Evolutionary conservation across 306 rosid species (phyloP).

Genomic region (Luffa acutangula): DNA sequence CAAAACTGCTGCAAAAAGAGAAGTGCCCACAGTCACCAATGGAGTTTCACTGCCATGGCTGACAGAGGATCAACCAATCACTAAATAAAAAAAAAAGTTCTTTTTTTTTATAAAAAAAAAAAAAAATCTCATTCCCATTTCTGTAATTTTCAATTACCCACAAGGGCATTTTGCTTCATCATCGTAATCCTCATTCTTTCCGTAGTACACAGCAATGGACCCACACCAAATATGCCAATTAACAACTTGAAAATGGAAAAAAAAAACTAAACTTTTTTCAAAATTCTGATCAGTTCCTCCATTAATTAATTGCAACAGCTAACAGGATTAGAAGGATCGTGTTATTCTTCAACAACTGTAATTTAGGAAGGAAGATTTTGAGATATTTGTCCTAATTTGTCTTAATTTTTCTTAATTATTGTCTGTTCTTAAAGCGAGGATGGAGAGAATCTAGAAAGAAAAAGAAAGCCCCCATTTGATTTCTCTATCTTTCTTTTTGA

Average conservation of each 20-base stretch:
- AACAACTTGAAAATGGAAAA: not conserved
- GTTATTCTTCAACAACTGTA: not conserved
- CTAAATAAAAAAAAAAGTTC: not conserved
- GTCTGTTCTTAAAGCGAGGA: conserved; percentile 15
- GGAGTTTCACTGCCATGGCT: conserved; percentile 3
- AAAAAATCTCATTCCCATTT: not conserved
- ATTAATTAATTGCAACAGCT: not conserved
- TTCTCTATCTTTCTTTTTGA: conserved; percentile 3
- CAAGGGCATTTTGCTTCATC: not conserved
- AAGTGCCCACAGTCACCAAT: not conserved
- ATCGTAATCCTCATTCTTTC: conserved; percentile 1
- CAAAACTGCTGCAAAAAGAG: not conserved
- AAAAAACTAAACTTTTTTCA: not conserved
- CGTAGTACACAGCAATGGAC: not conserved
- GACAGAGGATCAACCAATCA: conserved; percentile 2
- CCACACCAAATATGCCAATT: conserved; percentile 1
- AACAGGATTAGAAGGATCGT: not conserved
- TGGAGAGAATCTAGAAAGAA: conserved; percentile 74
- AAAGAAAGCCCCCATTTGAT: conserved; percentile 14
- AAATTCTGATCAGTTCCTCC: not conserved
- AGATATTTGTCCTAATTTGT: not conserved
- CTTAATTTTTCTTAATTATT: not conserved
- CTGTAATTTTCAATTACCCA: not conserved
- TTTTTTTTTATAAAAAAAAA: not conserved
- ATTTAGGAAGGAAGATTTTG: not conserved